Base-by-base conservation (phyloP, 2,329 filamentous ascomycete species). In the Ophiostoma australiae region DNA sequence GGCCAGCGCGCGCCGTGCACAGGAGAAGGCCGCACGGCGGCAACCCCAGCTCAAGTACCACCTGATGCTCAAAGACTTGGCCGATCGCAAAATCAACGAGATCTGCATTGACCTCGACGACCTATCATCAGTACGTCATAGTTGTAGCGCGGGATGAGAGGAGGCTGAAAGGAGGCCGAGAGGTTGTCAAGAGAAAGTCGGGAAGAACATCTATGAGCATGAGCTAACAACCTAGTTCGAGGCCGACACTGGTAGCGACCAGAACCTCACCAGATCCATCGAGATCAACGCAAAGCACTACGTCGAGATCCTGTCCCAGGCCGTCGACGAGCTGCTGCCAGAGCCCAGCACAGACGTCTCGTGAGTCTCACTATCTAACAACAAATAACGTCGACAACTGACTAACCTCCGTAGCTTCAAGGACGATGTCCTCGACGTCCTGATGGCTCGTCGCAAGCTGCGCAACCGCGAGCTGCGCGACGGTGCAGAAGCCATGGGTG, bases 211-310 rank as follows among this genome's bases (percentile, higher is more conserved):
- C 20, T 1, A n/a, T 20, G 44, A 48, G 17, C 44, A 20, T 70
- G 71, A 52, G 73, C 71, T 27, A 41, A 67, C 48, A 11, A 3
- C 15, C 3, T 71, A 94, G 89, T 98, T 90, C 81, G 94, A 97
- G 80, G 85, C 89, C 74, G 84, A 88, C 37, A 80, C 89, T 31
- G 88, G 89, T 70, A 88, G 90, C 67, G 88, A 89, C 6, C 80
- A 91, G 74, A 88, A 90, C 75, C 84, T 98, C 68, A 90, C 97
- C 27, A 87, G 91, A 67, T 96, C 91, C 1, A 91, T 99, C 76
- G 92, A 95, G 82, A 86, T 85, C 75, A 99, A 99, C 81, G 93
- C 95, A 20, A 91, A 95, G 77, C 95, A 97, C 80, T 99, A 99
- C 78, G 90, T 98, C 75, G 95, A 99, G 77, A 87, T 98, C 72